phyloP scores from a whole-genome alignment of 805 yeast genomes.

The Scheffersomyces coipomensis region DNA sequence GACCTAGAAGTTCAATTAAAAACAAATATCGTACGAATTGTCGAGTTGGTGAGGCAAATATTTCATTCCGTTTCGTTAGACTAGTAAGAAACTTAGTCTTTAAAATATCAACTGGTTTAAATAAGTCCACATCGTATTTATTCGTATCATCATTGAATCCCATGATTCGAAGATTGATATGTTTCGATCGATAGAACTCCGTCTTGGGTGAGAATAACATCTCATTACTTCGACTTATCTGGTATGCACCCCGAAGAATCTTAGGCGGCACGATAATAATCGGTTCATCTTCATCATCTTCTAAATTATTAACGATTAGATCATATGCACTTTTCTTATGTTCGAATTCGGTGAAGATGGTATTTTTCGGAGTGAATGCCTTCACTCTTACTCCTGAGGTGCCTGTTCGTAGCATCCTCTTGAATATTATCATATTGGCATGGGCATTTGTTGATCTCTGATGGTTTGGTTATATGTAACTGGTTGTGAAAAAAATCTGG shows the following conservation, averaged over 20 bases:
- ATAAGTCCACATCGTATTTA: neutral
- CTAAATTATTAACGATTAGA: neutral
- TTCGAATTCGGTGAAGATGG: neutral
- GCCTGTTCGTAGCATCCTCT: no score
- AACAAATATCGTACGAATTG: constrained; percentile 3
- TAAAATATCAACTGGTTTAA: constrained; percentile 4
- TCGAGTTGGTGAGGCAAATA: constrained; percentile 2
- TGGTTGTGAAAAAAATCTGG: no score
- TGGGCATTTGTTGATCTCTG: no score
- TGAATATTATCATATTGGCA: no score
- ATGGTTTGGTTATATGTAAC: no score
- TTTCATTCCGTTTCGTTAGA: constrained; percentile 2
- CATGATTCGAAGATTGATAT: neutral
- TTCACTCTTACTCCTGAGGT: no score
- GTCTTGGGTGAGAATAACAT: neutral
- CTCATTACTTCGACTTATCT: no score
- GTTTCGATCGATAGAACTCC: neutral
- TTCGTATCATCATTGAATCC: neutral
- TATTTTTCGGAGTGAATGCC: no score
- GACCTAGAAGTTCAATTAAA: constrained; percentile 6
- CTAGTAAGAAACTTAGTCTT: constrained; percentile 2
- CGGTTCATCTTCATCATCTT: neutral
- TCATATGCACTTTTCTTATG: neutral
- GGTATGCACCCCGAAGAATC: no score
- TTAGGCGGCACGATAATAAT: no score